phyloP scores from a whole-genome alignment of 257 asterid genomes.

The Petrea volubilis region DNA sequence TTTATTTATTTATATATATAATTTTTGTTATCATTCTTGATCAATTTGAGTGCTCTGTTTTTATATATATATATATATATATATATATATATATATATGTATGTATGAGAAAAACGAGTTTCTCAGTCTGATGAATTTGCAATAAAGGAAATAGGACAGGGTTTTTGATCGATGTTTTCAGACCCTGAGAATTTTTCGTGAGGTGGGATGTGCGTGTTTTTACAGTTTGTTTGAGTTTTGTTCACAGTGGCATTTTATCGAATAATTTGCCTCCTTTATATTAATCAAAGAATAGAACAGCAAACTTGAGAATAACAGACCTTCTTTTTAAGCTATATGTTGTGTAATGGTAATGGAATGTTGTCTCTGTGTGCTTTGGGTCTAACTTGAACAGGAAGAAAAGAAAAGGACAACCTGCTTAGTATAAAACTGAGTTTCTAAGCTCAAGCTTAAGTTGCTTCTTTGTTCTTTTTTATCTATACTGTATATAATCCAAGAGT shows the following conservation, averaged over 20 bases:
- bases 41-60: conserved; percentile 12
- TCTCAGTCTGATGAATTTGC: neutral
- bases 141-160: neutral
- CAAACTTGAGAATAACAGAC: neutral
- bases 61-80: neutral
- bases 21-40: neutral
- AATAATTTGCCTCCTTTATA: neutral
- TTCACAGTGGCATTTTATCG: neutral
- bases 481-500: neutral
- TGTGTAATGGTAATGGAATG: neutral
- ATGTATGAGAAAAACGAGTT: neutral
- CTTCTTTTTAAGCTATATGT: neutral
- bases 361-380: neutral
- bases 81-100: neutral
- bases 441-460: neutral
- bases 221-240: neutral
- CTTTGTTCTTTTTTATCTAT: neutral
- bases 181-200: no score
- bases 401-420: no score
- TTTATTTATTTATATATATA: neutral
- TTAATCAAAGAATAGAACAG: neutral
- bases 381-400: neutral
- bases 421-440: no score
- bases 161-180: neutral
- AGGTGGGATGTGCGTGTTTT: neutral